These are phyloP conservation scores for Zopfochytrium polystomum DNA, from an alignment of 371 early-diverging fungal genomes.

Conservation along the genomic window DNA sequence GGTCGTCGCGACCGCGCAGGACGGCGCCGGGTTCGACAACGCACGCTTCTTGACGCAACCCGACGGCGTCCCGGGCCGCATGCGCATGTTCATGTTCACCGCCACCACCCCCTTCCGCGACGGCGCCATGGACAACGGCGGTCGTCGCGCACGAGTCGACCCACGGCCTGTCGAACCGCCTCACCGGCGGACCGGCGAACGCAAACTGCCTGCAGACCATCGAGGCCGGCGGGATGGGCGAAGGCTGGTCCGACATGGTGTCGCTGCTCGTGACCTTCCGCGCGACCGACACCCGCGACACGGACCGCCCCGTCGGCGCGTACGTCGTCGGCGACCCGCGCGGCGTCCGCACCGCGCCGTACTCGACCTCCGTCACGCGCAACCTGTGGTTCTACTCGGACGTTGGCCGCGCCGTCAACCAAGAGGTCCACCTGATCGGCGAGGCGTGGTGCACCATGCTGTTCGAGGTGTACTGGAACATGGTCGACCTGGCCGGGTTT, in stretches of 20 bases:
- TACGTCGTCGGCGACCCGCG: conserved; percentile 61
- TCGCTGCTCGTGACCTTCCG: conserved; percentile 73
- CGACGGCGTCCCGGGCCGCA: conserved; percentile 17
- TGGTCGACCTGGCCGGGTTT: conserved; percentile 67
- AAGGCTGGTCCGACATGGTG: too few species aligned
- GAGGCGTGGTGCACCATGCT: conserved; percentile 50
- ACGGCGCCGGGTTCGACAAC: too few species aligned
- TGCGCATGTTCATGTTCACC: conserved; percentile 26
- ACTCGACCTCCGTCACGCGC: conserved; percentile 27
- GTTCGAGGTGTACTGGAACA: conserved; percentile 81
- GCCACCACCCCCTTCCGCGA: conserved; percentile 18
- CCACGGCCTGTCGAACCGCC: conserved; percentile 46
- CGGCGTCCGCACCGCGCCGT: conserved; percentile 77
- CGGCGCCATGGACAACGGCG: conserved; percentile 80
- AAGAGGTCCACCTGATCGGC: conserved; percentile 36
- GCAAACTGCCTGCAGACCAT: conserved; percentile 50
- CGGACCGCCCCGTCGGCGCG: conserved; percentile 68
- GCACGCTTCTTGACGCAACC: neutral
- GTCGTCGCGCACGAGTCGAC: conserved; percentile 58
- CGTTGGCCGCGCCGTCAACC: conserved; percentile 7
- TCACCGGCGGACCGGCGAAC: conserved; percentile 43
- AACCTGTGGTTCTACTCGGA: conserved; percentile 31
- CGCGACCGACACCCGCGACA: conserved; percentile 47
- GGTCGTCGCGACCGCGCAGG: too few species aligned
- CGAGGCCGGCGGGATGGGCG: too few species aligned